phyloP scores from a whole-genome alignment of 2,329 filamentous ascomycete genomes.

The Dryadomyces sulphureus region DNA sequence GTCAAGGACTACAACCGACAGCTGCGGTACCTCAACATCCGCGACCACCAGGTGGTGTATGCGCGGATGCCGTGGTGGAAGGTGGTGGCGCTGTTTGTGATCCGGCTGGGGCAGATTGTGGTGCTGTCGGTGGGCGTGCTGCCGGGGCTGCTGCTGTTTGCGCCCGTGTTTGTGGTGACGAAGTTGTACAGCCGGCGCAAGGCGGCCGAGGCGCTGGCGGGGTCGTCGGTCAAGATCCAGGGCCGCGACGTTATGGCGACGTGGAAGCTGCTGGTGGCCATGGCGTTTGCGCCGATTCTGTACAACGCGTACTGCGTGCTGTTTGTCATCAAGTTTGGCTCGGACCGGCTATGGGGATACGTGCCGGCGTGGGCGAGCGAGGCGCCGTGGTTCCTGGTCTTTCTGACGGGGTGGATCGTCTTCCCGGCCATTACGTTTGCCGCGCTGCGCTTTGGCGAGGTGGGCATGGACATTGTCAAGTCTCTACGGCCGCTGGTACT shows the following conservation, averaged over 20 bases:
- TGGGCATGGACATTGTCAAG: constrained; percentile 98
- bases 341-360: constrained; percentile 69
- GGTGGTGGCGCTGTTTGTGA: constrained; percentile 64
- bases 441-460: constrained; percentile 84
- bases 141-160: constrained; percentile 76
- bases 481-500: constrained; percentile 78
- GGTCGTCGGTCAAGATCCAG: constrained; percentile 76
- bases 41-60: constrained; percentile 90
- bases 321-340: constrained; percentile 62
- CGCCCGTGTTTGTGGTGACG: constrained; percentile 72
- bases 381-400: constrained; percentile 50
- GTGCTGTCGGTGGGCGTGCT: constrained; percentile 68
- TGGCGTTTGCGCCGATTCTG: constrained; percentile 67
- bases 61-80: constrained; percentile 66
- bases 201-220: constrained; percentile 69
- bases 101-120: constrained; percentile 63
- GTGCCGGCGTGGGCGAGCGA: constrained; percentile 54
- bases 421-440: constrained; percentile 87
- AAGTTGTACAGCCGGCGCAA: constrained; percentile 73
- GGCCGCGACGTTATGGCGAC: constrained; percentile 84
- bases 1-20: constrained; percentile 79
- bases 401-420: constrained; percentile 59
- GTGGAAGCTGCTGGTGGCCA: constrained; percentile 82
- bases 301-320: constrained; percentile 70
- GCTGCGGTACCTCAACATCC: constrained; percentile 70